These are phyloP conservation scores for Hordeum marinum DNA, from an alignment of 176 grass and related monocot genomes.

Conservation along the genomic window DNA sequence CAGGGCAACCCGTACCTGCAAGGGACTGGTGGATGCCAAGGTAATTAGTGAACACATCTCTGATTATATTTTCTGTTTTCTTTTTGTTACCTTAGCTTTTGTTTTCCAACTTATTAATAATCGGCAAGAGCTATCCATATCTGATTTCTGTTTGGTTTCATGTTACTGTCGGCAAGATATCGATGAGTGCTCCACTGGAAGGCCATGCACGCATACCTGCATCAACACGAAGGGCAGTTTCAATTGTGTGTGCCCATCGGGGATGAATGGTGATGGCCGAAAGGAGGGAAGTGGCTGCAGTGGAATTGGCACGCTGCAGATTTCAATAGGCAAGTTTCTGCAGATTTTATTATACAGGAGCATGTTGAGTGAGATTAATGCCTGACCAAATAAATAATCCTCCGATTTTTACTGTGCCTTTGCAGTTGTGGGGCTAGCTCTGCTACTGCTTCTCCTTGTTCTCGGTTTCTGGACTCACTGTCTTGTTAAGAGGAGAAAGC, in stretches of 20 bases:
- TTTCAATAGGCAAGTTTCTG: conserved; percentile 33
- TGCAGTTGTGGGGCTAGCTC: conserved; percentile 30
- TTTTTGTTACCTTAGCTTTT: neutral
- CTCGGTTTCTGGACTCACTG: conserved; percentile 35
- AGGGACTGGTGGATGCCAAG: conserved; percentile 31
- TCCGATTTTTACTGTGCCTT: neutral
- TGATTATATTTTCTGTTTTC: neutral
- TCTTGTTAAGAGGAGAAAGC: conserved; percentile 35
- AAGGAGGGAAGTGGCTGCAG: conserved; percentile 38
- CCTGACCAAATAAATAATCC: neutral
- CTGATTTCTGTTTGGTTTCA: conserved; percentile 13
- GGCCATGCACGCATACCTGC: conserved; percentile 32
- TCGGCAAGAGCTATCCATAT: neutral
- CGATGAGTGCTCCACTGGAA: conserved; percentile 30
- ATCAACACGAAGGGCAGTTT: conserved; percentile 17
- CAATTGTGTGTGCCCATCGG: conserved; percentile 34
- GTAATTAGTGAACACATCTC: neutral
- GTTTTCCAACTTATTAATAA: neutral
- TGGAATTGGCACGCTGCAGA: neutral
- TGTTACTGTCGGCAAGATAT: conserved; percentile 27
- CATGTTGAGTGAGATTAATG: neutral
- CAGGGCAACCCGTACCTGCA: conserved; percentile 49
- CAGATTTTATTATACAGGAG: neutral
- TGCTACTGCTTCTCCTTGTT: conserved; percentile 29
- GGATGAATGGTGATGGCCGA: conserved; percentile 33